A percentile compares a stretch with the other conserved stretches of the same genome.
These are phyloP conservation scores for Dendryphion nanum DNA, from an alignment of 2,329 filamentous ascomycete genomes.

Conservation along the genomic window DNA sequence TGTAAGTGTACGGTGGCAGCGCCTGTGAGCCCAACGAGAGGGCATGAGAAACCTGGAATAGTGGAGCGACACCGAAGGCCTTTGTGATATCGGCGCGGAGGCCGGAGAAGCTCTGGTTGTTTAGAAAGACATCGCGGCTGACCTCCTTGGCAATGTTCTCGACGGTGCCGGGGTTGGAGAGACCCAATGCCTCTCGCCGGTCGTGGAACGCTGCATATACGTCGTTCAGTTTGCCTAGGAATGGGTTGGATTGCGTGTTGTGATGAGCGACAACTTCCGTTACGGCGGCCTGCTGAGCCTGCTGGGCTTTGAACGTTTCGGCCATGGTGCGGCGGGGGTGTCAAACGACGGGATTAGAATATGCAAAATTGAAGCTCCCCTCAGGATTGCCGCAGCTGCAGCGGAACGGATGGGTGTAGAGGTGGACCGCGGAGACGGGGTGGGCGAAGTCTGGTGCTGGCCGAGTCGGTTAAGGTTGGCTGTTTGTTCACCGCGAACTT, in stretches of 20 bases:
- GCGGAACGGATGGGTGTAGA: no score
- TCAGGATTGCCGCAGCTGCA: no score
- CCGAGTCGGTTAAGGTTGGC: no score
- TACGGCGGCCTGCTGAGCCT: not conserved
- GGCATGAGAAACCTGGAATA: constrained; percentile 97
- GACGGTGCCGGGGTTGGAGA: constrained; percentile 88
- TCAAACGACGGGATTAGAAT: no score
- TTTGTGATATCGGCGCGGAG: constrained; percentile 96
- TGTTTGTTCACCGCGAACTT: constrained; percentile 18
- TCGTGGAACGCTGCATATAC: constrained; percentile 79
- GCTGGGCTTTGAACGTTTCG: no score
- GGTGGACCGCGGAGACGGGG: no score
- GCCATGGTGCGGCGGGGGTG: no score
- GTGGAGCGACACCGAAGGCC: constrained; percentile 85
- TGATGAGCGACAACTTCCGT: not conserved
- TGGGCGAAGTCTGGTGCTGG: no score
- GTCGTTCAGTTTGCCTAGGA: constrained; percentile 69
- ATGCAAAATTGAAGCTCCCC: no score
- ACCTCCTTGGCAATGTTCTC: constrained; percentile 90
- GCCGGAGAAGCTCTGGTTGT: constrained; percentile 95
- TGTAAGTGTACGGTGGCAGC: constrained; percentile 92
- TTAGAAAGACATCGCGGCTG: constrained; percentile 92
- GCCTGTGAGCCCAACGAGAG: constrained; percentile 90
- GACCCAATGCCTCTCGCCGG: constrained; percentile 80
- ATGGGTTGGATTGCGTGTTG: constrained; percentile 60